Percentiles rank a stretch among this genome's conserved stretches.
These are phyloP conservation scores for Lentinus tigrinus DNA, from an alignment of 768 basidiomycete genomes.

Conservation along the genomic window DNA sequence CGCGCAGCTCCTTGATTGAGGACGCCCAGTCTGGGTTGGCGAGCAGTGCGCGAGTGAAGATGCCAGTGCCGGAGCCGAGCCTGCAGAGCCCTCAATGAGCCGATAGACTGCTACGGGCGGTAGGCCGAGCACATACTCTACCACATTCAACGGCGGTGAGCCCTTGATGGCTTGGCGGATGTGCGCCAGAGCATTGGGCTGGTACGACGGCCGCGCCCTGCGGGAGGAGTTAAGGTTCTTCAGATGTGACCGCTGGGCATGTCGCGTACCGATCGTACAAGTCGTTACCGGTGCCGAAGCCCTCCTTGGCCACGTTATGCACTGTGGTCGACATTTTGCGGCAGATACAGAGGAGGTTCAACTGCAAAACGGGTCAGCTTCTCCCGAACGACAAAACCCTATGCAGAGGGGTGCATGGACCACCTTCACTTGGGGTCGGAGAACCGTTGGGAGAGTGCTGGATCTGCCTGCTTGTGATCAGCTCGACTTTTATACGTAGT, in stretches of 20 bases:
- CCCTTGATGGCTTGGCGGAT: constrained; percentile 50
- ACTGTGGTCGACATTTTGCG: constrained; percentile 35
- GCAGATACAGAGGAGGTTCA: not conserved
- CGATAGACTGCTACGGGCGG: not conserved
- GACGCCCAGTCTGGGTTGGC: constrained; percentile 55
- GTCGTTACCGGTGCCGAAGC: constrained; percentile 80
- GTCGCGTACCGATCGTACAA: constrained; percentile 66
- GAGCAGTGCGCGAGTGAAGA: constrained; percentile 83
- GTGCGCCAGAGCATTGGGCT: constrained; percentile 53
- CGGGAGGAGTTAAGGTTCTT: not conserved
- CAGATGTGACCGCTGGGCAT: too few species aligned
- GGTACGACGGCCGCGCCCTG: constrained; percentile 85
- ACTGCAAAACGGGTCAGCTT: too few species aligned
- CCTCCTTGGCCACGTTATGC: constrained; percentile 65
- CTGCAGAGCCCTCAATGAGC: constrained; percentile 37
- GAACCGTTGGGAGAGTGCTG: too few species aligned
- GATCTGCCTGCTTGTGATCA: not conserved
- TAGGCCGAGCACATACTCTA: constrained; percentile 53
- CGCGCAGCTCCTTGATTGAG: constrained; percentile 53
- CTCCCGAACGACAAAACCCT: too few species aligned
- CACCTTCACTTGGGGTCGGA: too few species aligned
- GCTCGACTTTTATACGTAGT: not conserved
- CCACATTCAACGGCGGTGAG: constrained; percentile 51
- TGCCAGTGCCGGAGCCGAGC: constrained; percentile 83
- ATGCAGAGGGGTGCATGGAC: too few species aligned